Evolutionary conservation across 2,329 filamentous ascomycete species (phyloP), one percentile per base, ranked within the genome.

Genomic region (Cyanodermella asteris): DNA sequence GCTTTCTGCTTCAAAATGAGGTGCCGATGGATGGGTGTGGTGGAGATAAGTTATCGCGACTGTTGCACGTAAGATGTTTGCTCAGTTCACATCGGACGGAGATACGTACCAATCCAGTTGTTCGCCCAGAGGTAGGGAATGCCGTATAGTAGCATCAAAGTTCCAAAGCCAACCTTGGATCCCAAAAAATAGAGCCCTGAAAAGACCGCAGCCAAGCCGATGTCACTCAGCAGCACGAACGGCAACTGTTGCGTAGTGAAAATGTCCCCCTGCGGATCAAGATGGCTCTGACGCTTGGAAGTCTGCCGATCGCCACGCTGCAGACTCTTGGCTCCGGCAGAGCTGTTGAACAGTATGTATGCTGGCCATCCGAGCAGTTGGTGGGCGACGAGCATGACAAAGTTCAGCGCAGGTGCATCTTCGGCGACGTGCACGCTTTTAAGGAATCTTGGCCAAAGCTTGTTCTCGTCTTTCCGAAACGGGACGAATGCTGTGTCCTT

Each of bases 11-110:
- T 61, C 56, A 41, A 66, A 72, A 44, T 72, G 61, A 11, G 59
- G 59, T 24, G 69, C 51, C 3, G 47, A 41, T 3, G 43, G 50
- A 41, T 74, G 64, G 28, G 67, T 72, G 55, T 77, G 72, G 47
- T 77, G 72, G 12, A 77, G 66, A 47, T 73, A 77, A 23, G 72
- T 77, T 41, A 77, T 76, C 33, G 69, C 69, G 12, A 77, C 82
- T 84, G 39, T 69, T 67, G 17, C n/a, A n/a, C 14, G 12, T 18
- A 8, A 14, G 9, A 13, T 13, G n/a, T 24, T 21, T 27, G 20
- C 20, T 24, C 24, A 26, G 13, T 22, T 16, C 9, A 26, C 29
- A n/a, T 30, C 15, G 20, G 14, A 24, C 2, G 26, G 28, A 32
- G 29, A 25, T 23, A 18, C 76, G 63, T 70, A 87, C 78, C 28